These are phyloP conservation scores for Ambrosia trifida DNA, from an alignment of 129 eudicot genomes.

Conservation along the genomic window DNA sequence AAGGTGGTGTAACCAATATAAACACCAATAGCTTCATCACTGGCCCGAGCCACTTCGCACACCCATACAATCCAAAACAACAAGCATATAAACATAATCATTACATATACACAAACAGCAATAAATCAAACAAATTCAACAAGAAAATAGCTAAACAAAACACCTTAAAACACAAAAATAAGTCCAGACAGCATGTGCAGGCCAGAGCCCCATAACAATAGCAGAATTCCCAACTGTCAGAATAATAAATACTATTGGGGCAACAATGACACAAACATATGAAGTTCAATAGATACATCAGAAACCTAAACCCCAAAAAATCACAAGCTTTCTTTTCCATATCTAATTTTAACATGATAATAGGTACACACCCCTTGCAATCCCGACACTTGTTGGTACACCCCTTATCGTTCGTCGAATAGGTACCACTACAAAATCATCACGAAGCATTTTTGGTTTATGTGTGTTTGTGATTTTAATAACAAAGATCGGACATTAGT, in stretches of 20 bases:
- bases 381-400: too few relatives aligned
- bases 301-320: slow-evolving; percentile 35
- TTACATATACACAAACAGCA: not conserved
- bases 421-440: too few relatives aligned
- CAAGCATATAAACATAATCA: not conserved
- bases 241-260: slow-evolving; percentile 66
- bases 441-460: too few relatives aligned
- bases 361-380: too few relatives aligned
- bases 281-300: slow-evolving; percentile 66
- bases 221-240: slow-evolving; percentile 67
- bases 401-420: too few relatives aligned
- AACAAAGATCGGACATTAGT: too few relatives aligned
- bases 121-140: not conserved
- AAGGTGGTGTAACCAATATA: slow-evolving; percentile 39
- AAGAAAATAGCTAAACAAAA: slow-evolving; percentile 1
- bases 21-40: slow-evolving; percentile 66
- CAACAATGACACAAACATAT: slow-evolving; percentile 48
- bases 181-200: slow-evolving; percentile 66
- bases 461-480: too few relatives aligned
- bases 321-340: too few relatives aligned
- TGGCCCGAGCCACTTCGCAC: slow-evolving; percentile 73
- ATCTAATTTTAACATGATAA: not conserved
- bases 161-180: slow-evolving; percentile 69
- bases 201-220: slow-evolving; percentile 83
- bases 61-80: slow-evolving; percentile 34